phyloP scores from a whole-genome alignment of 352 stramenopile species.

The Globisporangium acanthophoron region DNA sequence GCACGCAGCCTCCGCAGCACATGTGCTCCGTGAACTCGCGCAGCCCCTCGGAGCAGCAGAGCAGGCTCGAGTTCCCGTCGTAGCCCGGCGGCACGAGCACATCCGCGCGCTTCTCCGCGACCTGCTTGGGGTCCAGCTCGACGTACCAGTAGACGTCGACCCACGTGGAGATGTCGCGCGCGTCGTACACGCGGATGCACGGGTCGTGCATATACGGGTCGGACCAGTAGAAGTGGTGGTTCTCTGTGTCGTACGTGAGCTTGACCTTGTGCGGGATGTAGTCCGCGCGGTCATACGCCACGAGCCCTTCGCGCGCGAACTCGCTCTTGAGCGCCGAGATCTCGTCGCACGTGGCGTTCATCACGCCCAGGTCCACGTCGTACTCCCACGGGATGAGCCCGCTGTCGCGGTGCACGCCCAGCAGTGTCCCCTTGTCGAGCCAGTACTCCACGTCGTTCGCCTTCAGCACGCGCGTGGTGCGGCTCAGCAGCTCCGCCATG shows the following conservation, averaged over 20 bases:
- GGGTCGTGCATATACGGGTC: conserved; percentile 67
- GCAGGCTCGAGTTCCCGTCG: conserved; percentile 53
- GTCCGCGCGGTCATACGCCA: conserved; percentile 61
- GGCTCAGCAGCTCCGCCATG: conserved; percentile 64
- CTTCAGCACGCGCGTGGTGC: conserved; percentile 57
- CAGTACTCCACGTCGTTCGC: conserved; percentile 72
- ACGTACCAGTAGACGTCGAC: conserved; percentile 85
- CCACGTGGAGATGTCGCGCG: conserved; percentile 49
- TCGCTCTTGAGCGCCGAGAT: conserved; percentile 67
- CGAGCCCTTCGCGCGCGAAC: conserved; percentile 53
- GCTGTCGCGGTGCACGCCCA: conserved; percentile 61
- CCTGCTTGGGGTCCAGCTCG: conserved; percentile 38
- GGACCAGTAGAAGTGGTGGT: conserved; percentile 77
- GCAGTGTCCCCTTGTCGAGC: conserved; percentile 76
- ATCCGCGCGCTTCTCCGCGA: conserved; percentile 33
- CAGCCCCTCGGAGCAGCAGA: conserved; percentile 71
- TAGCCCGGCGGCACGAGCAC: conserved; percentile 55
- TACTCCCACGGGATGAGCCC: conserved; percentile 80
- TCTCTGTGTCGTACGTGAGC: conserved; percentile 81
- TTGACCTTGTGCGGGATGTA: conserved; percentile 79
- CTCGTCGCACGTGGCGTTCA: conserved; percentile 61
- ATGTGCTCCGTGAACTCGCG: conserved; percentile 58
- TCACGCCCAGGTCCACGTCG: conserved; percentile 74
- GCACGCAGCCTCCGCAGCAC: conserved; percentile 73
- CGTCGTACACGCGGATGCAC: conserved; percentile 73